phyloP scores from a whole-genome alignment of 441 rosid species.

The Codiaeum variegatum region DNA sequence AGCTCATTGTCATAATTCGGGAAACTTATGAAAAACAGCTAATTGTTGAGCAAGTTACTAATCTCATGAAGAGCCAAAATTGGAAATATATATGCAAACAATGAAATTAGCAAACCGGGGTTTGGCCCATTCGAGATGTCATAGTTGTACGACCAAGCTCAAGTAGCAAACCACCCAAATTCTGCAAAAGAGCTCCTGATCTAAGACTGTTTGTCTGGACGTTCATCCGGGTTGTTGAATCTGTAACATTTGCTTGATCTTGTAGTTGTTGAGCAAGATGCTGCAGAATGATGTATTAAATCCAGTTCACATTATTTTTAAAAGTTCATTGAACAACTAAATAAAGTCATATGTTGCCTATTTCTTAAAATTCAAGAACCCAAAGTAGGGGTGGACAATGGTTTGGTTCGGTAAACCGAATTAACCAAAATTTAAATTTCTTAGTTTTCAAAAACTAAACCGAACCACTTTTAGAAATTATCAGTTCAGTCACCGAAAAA shows the following conservation, averaged over 20 bases:
- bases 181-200: not conserved
- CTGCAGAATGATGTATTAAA: not conserved
- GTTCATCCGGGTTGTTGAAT: not conserved
- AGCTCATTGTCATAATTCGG: not conserved
- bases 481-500: too few species aligned
- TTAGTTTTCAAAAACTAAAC: too few species aligned
- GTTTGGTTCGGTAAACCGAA: too few species aligned
- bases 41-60: not conserved
- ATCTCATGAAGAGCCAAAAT: not conserved
- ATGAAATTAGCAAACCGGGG: not conserved
- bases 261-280: not conserved
- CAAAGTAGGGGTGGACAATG: too few species aligned
- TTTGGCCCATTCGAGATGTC: not conserved
- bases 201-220: not conserved
- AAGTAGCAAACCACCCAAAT: slow-evolving; percentile 1
- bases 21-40: not conserved
- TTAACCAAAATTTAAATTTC: too few species aligned
- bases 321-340: not conserved
- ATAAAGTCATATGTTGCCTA: not conserved
- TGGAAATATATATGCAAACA: not conserved
- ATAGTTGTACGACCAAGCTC: slow-evolving; percentile 1
- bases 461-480: too few species aligned
- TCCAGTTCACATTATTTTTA: not conserved
- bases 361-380: too few species aligned
- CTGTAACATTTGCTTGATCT: not conserved